Evolutionary conservation across 345 rosid genomes (phyloP), one percentile per base, ranked within the genome.

Genomic region (Laguncularia racemosa): DNA sequence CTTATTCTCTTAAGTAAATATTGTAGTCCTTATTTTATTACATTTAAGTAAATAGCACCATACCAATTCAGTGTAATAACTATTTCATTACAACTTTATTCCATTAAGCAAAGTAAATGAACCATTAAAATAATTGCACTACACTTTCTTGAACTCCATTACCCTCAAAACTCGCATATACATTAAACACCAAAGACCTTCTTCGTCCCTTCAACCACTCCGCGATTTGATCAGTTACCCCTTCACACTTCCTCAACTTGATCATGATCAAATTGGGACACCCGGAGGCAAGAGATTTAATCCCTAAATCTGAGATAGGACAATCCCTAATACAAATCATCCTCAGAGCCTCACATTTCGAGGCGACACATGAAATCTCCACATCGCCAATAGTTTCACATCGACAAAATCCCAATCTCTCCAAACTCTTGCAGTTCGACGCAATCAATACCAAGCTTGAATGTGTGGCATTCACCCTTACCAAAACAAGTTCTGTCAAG

Each of bases 291-390:
- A 91, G 75, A 6, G 91, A 84, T 78, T 75, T 74, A 61, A 91
- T 81, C 45, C 89, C 88, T 0, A 59, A 44, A 61, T 88, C 85
- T 1, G 98, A 77, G 61, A 91, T 65, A 12, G 71, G 65, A 68
- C 95, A 91, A 12, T 87, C 82, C 71, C 87, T 85, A 63, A 91
- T 86, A 58, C 92, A 88, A 11, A 88, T 77, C 67, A 85, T 88
- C 80, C 72, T 88, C 76, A 88, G 53, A 0, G 84, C 79, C 52
- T 50, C 62, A 3, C 96, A 91, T 73, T 83, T 91, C 10, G 74
- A 69, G 0, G 88, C 89, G 40, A 88, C 72, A 62, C 96, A 88
- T 7, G 76, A 78, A 16, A 91, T 71, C 75, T 88, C 92, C 0
- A 58, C 68, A 53, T 91, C 98, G 15, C 96, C 81, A 13, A 91